Evolutionary conservation across 306 rosid genomes (phyloP).

Genomic region (Inga laurina): DNA sequence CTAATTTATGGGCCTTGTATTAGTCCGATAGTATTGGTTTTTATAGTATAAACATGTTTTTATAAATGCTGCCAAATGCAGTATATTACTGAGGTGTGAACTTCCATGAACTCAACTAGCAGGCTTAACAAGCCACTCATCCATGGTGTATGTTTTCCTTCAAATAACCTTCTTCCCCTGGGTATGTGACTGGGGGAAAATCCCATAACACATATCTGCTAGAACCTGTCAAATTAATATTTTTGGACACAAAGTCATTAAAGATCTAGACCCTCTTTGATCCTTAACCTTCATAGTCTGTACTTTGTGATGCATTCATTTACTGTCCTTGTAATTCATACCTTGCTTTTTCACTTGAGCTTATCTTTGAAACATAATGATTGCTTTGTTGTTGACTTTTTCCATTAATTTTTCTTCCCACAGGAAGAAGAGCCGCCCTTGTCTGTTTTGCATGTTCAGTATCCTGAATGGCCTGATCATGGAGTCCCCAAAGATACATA

Average conservation of each 20-base stretch:
- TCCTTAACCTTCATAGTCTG: neutral
- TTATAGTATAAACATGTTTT: neutral
- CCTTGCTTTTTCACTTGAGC: neutral
- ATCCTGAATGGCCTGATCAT: slow-evolving; percentile 96
- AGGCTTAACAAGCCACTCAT: neutral
- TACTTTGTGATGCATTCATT: neutral
- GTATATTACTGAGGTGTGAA: neutral
- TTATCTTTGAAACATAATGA: slow-evolving; percentile 23
- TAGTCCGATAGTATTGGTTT: neutral
- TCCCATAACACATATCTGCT: neutral
- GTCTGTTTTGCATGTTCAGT: slow-evolving; percentile 83
- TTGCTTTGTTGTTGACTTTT: slow-evolving; percentile 13
- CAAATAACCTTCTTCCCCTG: neutral
- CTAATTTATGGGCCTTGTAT: neutral
- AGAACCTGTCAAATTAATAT: neutral
- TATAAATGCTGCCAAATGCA: neutral
- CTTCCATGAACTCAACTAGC: neutral
- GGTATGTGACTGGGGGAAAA: neutral
- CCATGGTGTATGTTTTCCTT: neutral
- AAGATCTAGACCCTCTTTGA: neutral
- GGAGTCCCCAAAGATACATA: slow-evolving; percentile 82
- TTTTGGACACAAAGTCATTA: neutral
- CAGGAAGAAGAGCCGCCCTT: slow-evolving; percentile 65
- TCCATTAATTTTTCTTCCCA: slow-evolving; percentile 34
- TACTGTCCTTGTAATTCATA: neutral